Conservation (phyloP, 768 basidiomycete species). For the Mycena kentingensis region DNA sequence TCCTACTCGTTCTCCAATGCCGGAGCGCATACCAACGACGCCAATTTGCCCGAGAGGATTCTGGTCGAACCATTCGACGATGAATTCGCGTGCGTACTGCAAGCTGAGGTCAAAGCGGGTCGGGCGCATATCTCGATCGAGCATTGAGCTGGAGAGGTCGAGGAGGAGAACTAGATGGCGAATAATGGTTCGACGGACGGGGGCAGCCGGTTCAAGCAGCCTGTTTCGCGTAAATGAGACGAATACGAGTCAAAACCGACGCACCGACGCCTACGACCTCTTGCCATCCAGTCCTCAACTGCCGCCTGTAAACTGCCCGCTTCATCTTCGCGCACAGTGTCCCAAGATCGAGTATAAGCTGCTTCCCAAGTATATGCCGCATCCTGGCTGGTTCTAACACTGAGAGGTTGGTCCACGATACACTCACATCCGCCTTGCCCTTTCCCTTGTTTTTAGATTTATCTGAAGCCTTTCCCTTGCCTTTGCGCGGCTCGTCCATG, state of each 20-base stretch:
- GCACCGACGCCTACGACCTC: constrained; percentile 81
- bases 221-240: constrained; percentile 37
- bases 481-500: constrained; percentile 54
- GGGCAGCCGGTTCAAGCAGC: constrained; percentile 77
- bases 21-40: constrained; percentile 88
- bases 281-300: constrained; percentile 86
- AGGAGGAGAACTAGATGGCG: constrained; percentile 92
- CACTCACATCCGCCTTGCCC: constrained; percentile 51
- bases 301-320: constrained; percentile 86
- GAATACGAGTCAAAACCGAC: constrained; percentile 21
- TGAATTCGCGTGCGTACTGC: constrained; percentile 88
- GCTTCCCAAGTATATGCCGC: constrained; percentile 92
- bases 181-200: constrained; percentile 93
- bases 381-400: constrained; percentile 47
- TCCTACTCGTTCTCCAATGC: constrained; percentile 86
- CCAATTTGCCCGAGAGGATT: constrained; percentile 98
- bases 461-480: constrained; percentile 54
- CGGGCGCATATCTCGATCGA: constrained; percentile 94
- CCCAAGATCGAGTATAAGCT: constrained; percentile 93
- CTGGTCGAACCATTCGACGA: constrained; percentile 98
- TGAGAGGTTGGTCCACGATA: constrained; percentile 3
- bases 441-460: constrained; percentile 59
- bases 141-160: constrained; percentile 90
- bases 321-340: constrained; percentile 95
- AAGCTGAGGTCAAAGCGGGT: constrained; percentile 90